phyloP scores from a whole-genome alignment of 2,329 filamentous ascomycete species.

The Diplodia corticola region DNA sequence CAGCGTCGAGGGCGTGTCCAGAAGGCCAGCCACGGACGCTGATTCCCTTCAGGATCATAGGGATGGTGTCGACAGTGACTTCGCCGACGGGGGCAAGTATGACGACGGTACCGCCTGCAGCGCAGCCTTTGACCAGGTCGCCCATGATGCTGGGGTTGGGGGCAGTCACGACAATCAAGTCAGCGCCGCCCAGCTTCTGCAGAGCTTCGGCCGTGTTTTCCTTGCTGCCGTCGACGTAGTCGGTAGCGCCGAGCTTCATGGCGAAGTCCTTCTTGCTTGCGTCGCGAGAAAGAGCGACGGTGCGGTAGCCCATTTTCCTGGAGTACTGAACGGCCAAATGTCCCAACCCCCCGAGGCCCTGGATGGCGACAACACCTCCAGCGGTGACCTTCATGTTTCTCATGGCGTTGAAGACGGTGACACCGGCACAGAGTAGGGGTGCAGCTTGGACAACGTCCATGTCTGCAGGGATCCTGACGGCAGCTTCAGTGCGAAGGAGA shows the following conservation, averaged over 20 bases:
- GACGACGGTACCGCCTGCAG: conserved; percentile 58
- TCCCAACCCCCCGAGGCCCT: conserved; percentile 55
- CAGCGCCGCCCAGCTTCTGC: conserved; percentile 61
- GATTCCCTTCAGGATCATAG: conserved; percentile 49
- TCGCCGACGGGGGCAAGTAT: conserved; percentile 57
- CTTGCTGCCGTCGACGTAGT: conserved; percentile 57
- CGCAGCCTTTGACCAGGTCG: conserved; percentile 56
- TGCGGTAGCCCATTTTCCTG: conserved; percentile 53
- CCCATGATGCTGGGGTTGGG: conserved; percentile 59
- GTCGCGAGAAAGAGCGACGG: conserved; percentile 53
- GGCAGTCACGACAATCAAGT: conserved; percentile 63
- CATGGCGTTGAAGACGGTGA: conserved; percentile 56
- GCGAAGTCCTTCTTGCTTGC: conserved; percentile 56
- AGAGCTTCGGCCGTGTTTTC: conserved; percentile 54
- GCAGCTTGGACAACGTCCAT: conserved; percentile 49
- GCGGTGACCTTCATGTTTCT: conserved; percentile 49
- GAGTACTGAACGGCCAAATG: conserved; percentile 57
- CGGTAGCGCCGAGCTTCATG: conserved; percentile 56
- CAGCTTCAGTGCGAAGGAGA: conserved; percentile 60
- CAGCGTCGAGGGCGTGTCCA: conserved; percentile 54
- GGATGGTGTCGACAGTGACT: conserved; percentile 45
- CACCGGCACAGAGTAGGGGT: conserved; percentile 50
- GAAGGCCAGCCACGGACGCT: conserved; percentile 55
- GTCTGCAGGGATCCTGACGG: conserved; percentile 52
- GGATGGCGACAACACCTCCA: conserved; percentile 52